Evolutionary conservation across 371 early-diverging fungal genomes (phyloP).

Genomic region (Mucor circinelloides): DNA sequence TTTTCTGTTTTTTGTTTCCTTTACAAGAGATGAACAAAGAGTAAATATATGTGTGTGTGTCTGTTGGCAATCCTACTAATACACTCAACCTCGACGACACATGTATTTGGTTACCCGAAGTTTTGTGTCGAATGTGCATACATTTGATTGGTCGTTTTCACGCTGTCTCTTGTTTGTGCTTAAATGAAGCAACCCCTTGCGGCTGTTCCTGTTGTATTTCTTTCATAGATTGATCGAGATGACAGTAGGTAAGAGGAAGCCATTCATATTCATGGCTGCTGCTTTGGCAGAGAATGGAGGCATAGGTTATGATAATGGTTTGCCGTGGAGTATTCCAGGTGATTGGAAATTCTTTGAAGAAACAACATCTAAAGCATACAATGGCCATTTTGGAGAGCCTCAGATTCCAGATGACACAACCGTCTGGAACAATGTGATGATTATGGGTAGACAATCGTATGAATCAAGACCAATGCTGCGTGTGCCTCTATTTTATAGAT

Average conservation of each 20-base stretch:
- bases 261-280: slow-evolving; percentile 75
- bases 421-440: slow-evolving; percentile 67
- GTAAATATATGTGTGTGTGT: not conserved
- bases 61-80: not conserved
- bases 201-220: not conserved
- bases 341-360: slow-evolving; percentile 81
- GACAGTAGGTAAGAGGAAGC: not conserved
- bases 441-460: slow-evolving; percentile 92
- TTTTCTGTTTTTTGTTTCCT: not conserved
- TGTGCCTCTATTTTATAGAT: slow-evolving; percentile 73
- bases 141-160: not conserved
- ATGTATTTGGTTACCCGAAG: slow-evolving; percentile 3
- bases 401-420: not conserved
- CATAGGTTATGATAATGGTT: slow-evolving; percentile 72
- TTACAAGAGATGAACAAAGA: not conserved
- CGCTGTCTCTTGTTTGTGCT: not conserved
- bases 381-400: not conserved
- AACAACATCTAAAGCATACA: slow-evolving; percentile 61
- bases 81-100: not conserved
- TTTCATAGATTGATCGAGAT: not conserved
- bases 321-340: slow-evolving; percentile 89
- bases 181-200: not conserved
- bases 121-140: not conserved
- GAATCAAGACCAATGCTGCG: slow-evolving; percentile 80
- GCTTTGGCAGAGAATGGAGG: slow-evolving; percentile 59